phyloP scores from a whole-genome alignment of 2,329 filamentous ascomycete species.

The Bipolaris oryzae region DNA sequence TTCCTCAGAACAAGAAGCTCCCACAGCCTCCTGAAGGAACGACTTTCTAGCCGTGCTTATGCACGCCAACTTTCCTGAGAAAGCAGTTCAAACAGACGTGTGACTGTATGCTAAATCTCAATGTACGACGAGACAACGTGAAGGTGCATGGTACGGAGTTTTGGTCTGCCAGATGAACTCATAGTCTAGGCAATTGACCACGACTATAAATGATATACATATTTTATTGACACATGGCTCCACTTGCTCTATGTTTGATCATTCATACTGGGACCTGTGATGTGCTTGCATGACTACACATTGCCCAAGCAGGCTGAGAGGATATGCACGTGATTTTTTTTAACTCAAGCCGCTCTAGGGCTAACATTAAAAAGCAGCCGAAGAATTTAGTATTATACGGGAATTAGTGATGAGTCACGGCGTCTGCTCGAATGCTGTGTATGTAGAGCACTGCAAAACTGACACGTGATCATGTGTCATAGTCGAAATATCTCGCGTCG shows the following conservation, averaged over 20 bases:
- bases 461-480: conserved; percentile 33
- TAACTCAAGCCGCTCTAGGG: not conserved
- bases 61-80: not conserved
- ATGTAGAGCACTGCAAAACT: not conserved
- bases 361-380: not conserved
- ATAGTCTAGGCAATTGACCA: conserved; percentile 14
- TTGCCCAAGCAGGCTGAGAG: not conserved
- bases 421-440: not conserved
- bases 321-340: not conserved
- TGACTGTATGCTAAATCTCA: not conserved
- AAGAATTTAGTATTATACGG: not conserved
- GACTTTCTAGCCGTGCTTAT: conserved; percentile 52
- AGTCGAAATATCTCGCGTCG: conserved; percentile 19
- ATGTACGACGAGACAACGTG: conserved; percentile 15
- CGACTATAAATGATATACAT: conserved; percentile 15
- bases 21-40: conserved; percentile 90
- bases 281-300: not conserved
- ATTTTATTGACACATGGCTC: not conserved
- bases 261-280: not conserved
- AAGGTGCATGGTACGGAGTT: conserved; percentile 44
- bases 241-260: not conserved
- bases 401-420: not conserved
- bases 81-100: not conserved
- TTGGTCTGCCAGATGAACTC: conserved; percentile 20
- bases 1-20: conserved; percentile 90